phyloP scores from a whole-genome alignment of 768 basidiomycete species.

The Lentinula edodes region DNA sequence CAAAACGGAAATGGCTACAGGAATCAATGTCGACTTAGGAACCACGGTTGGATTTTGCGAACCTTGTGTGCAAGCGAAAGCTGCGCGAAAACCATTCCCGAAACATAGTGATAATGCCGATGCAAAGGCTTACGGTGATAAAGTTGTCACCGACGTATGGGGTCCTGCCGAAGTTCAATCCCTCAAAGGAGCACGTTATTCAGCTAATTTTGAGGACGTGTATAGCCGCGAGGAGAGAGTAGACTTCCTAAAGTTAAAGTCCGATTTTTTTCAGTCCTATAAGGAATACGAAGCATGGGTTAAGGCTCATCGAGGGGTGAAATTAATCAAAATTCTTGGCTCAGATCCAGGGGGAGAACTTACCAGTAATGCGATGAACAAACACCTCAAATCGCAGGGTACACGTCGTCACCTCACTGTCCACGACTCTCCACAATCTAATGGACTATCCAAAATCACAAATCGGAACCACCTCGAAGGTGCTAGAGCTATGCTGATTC shows the following conservation, averaged over 20 bases:
- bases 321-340: slow-evolving; percentile 8
- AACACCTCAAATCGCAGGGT: slow-evolving; percentile 18
- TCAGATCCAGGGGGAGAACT: slow-evolving; percentile 25
- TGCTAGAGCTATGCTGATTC: slow-evolving; percentile 21
- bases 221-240: slow-evolving; percentile 10
- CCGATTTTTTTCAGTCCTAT: slow-evolving; percentile 13
- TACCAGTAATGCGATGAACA: slow-evolving; percentile 19
- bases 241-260: slow-evolving; percentile 14
- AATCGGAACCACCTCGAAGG: slow-evolving; percentile 19
- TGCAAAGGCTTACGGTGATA: slow-evolving; percentile 13
- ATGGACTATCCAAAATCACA: slow-evolving; percentile 22
- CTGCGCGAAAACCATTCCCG: slow-evolving; percentile 16
- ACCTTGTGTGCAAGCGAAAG: slow-evolving; percentile 20
- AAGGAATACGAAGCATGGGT: slow-evolving; percentile 20
- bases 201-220: slow-evolving; percentile 11
- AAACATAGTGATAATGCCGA: slow-evolving; percentile 10
- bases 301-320: slow-evolving; percentile 14
- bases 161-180: slow-evolving; percentile 19
- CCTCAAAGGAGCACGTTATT: slow-evolving; percentile 13
- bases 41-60: slow-evolving; percentile 16
- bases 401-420: slow-evolving; percentile 25
- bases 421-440: slow-evolving; percentile 27
- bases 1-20: slow-evolving; percentile 12
- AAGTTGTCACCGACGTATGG: slow-evolving; percentile 19
- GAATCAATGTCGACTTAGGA: slow-evolving; percentile 14